Conservation (phyloP, 208 protist species). For the Wallacemonas sp. region DNA sequence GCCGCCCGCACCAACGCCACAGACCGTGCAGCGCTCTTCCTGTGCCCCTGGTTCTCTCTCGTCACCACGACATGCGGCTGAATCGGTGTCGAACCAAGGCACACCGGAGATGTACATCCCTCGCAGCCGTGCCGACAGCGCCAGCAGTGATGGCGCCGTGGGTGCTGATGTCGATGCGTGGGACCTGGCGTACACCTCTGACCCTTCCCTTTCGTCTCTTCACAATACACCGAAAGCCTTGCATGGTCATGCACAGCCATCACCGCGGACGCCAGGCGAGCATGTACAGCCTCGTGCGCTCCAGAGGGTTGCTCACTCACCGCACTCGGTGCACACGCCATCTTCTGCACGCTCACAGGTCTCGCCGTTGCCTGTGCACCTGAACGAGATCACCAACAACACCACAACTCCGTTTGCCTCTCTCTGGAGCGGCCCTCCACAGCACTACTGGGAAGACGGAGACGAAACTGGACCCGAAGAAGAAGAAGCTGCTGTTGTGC, state of each 20-base stretch:
- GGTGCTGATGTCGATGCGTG: neutral
- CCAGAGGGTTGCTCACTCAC: too few species aligned
- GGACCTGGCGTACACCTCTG: too few species aligned
- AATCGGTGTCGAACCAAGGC: neutral
- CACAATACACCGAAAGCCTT: neutral
- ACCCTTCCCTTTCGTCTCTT: neutral
- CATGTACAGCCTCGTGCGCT: too few species aligned
- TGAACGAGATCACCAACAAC: neutral
- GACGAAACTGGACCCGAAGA: too few species aligned
- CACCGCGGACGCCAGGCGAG: too few species aligned
- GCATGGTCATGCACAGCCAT: too few species aligned
- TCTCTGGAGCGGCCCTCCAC: neutral
- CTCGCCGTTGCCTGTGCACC: too few species aligned
- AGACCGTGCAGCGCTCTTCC: neutral
- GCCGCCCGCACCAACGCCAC: neutral
- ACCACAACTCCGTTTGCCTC: neutral
- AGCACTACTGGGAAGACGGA: neutral
- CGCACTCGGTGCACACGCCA: neutral
- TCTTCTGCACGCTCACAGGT: too few species aligned
- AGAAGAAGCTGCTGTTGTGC: too few species aligned
- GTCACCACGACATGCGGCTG: neutral
- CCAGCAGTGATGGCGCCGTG: neutral
- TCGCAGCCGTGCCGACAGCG: neutral
- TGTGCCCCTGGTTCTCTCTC: neutral
- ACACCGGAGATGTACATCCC: neutral